Conservation (phyloP, 2,329 filamentous ascomycete genomes). For the Fusarium veterinarium region DNA sequence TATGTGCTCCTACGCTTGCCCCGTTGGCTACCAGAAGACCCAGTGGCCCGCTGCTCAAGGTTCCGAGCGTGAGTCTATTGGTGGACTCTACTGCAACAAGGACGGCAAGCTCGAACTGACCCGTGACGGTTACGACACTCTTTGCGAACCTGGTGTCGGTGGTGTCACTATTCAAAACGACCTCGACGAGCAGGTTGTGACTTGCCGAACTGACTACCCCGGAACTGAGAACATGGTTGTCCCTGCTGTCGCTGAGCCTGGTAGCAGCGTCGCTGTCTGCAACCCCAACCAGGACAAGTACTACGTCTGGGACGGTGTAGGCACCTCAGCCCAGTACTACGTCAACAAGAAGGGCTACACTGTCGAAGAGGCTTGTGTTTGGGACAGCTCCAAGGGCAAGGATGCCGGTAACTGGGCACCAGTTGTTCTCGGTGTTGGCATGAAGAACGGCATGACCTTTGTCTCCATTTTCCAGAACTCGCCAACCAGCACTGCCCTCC, state of each 20-base stretch:
- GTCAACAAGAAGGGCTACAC: slow-evolving; percentile 83
- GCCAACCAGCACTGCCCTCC: slow-evolving; percentile 75
- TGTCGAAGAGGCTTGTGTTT: slow-evolving; percentile 78
- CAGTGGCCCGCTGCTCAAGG: slow-evolving; percentile 90
- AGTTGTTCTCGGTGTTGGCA: slow-evolving; percentile 84
- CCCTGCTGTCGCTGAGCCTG: slow-evolving; percentile 73
- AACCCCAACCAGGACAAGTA: slow-evolving; percentile 79
- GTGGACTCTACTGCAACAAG: slow-evolving; percentile 83
- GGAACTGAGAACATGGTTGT: slow-evolving; percentile 91
- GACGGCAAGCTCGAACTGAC: slow-evolving; percentile 82
- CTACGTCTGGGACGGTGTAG: slow-evolving; percentile 79
- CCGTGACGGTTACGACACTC: slow-evolving; percentile 71
- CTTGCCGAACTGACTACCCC: slow-evolving; percentile 97
- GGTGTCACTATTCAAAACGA: slow-evolving; percentile 82
- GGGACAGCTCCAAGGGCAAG: slow-evolving; percentile 66
- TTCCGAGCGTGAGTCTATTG: slow-evolving; percentile 82
- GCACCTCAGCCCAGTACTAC: slow-evolving; percentile 95
- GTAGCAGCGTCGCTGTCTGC: slow-evolving; percentile 72
- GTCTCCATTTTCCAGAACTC: slow-evolving; percentile 87
- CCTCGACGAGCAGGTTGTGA: slow-evolving; percentile 71
- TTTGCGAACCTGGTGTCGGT: slow-evolving; percentile 80
- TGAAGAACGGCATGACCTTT: slow-evolving; percentile 74
- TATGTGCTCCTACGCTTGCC: slow-evolving; percentile 95
- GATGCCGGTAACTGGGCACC: slow-evolving; percentile 87
- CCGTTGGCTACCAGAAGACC: slow-evolving; percentile 89